These are phyloP conservation scores for Barnettozyma sp. DNA, from an alignment of 805 yeast species.

Conservation along the genomic window DNA sequence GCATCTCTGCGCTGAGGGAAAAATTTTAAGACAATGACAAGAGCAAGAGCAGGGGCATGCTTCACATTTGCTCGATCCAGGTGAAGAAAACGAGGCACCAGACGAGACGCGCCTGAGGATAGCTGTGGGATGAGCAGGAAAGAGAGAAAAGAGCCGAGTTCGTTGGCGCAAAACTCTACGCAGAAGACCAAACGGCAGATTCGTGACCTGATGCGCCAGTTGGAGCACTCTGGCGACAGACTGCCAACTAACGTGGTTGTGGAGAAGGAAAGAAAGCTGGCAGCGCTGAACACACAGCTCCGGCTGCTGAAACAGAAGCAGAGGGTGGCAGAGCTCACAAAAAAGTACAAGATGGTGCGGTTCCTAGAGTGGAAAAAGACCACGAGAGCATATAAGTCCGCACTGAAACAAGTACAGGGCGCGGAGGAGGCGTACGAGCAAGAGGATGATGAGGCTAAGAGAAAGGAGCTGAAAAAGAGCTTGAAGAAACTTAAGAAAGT, in stretches of 20 bases:
- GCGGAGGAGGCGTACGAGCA: constrained; percentile 23
- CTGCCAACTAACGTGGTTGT: constrained; percentile 58
- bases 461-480: constrained; percentile 22
- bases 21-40: too few relatives aligned
- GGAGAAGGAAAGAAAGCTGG: constrained; percentile 70
- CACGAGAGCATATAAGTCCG: constrained; percentile 52
- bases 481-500: constrained; percentile 44
- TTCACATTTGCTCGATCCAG: too few relatives aligned
- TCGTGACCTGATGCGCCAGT: constrained; percentile 73
- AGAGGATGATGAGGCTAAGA: constrained; percentile 31
- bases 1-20: too few relatives aligned
- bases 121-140: too few relatives aligned
- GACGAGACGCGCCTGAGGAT: too few relatives aligned
- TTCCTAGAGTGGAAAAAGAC: constrained; percentile 91
- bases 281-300: constrained; percentile 55
- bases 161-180: constrained; percentile 25
- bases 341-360: constrained; percentile 86
- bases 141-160: too few relatives aligned
- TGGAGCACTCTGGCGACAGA: constrained; percentile 45
- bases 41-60: too few relatives aligned
- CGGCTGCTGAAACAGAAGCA: constrained; percentile 38
- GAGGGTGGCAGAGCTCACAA: constrained; percentile 45
- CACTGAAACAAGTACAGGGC: constrained; percentile 27
- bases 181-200: constrained; percentile 70
- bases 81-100: too few relatives aligned